Conservation (phyloP, 306 rosid species). For the Cucumis cinereus region DNA sequence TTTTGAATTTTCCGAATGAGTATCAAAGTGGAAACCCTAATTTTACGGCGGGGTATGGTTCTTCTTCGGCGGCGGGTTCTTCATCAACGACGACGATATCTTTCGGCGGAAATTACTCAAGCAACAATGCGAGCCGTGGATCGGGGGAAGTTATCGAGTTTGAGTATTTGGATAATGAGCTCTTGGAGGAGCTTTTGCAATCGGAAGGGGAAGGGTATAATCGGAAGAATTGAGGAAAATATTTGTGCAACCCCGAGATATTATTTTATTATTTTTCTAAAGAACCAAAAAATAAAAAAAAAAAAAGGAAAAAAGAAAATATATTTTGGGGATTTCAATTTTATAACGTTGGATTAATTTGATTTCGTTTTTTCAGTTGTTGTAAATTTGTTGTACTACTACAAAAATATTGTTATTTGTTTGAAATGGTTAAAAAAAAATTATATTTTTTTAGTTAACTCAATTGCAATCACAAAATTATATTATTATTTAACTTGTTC, state of each 20-base stretch:
- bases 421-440: background rate
- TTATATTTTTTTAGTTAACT: too few species aligned
- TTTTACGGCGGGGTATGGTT: background rate
- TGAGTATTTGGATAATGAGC: conserved; percentile 48
- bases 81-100: conserved; percentile 7
- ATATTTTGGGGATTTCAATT: background rate
- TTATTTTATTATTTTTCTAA: background rate
- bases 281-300: too few species aligned
- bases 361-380: background rate
- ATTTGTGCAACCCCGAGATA: background rate
- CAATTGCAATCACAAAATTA: too few species aligned
- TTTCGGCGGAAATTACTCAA: background rate
- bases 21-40: conserved; percentile 16
- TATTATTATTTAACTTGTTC: too few species aligned
- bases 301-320: background rate
- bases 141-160: conserved; percentile 33
- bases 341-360: background rate
- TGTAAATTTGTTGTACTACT: background rate
- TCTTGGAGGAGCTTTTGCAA: conserved; percentile 68
- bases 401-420: background rate
- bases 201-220: conserved; percentile 12
- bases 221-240: background rate
- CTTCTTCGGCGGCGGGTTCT: conserved; percentile 11
- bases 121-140: background rate
- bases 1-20: conserved; percentile 82